These are phyloP conservation scores for Melaleuca quinquenervia DNA, from an alignment of 345 rosid species.

Conservation along the genomic window DNA sequence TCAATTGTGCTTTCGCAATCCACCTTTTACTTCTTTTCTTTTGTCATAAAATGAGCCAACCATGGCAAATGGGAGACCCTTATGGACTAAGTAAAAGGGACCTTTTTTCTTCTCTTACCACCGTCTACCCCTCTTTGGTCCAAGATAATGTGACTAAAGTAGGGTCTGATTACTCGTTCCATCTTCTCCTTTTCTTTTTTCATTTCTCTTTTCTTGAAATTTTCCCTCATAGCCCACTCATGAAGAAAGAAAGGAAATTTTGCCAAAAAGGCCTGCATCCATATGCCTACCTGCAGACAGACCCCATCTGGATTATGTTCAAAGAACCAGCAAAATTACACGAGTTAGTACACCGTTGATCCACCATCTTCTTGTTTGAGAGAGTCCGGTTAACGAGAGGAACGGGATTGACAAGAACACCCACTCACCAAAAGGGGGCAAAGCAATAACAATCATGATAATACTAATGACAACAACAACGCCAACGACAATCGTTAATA, in stretches of 20 bases:
- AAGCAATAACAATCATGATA: neutral
- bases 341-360: neutral
- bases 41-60: conserved; percentile 1
- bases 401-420: neutral
- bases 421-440: neutral
- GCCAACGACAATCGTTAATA: neutral
- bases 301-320: neutral
- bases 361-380: neutral
- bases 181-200: neutral
- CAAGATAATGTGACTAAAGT: neutral
- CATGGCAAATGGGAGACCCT: neutral
- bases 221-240: neutral
- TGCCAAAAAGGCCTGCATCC: neutral
- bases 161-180: neutral
- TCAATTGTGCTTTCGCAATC: conserved; percentile 18
- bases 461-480: neutral
- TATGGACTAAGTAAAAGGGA: conserved; percentile 2
- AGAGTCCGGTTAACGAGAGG: neutral
- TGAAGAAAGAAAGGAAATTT: neutral
- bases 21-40: neutral
- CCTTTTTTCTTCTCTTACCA: neutral
- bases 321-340: neutral
- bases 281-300: neutral
- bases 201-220: neutral
- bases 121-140: neutral